These are phyloP conservation scores for Rhodamnia rubescens DNA, from an alignment of 345 rosid genomes.

Conservation along the genomic window DNA sequence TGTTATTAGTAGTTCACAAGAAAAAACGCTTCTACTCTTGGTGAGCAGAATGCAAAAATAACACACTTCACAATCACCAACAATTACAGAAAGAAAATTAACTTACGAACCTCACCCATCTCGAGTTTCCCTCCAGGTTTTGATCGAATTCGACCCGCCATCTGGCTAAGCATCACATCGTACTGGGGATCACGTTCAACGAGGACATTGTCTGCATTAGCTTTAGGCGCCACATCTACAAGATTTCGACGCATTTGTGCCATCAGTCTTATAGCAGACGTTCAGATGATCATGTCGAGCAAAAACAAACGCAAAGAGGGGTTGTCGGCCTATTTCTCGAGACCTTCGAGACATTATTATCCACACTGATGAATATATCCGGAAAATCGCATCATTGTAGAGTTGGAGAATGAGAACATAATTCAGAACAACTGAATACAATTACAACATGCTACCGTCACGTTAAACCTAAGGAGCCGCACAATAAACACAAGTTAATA, in stretches of 20 bases:
- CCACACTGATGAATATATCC: background rate
- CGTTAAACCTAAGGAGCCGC: background rate
- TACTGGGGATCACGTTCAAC: slow-evolving; percentile 63
- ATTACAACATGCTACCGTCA: background rate
- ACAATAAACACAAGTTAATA: background rate
- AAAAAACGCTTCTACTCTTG: background rate
- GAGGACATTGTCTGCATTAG: slow-evolving; percentile 35
- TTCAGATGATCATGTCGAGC: background rate
- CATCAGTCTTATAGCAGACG: background rate
- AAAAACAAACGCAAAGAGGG: background rate
- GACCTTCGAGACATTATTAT: background rate
- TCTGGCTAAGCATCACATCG: slow-evolving; percentile 77
- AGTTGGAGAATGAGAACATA: background rate
- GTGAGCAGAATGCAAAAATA: background rate
- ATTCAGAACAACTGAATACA: background rate
- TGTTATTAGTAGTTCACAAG: background rate
- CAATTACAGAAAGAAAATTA: background rate
- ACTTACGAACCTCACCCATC: slow-evolving; percentile 78
- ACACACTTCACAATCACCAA: background rate
- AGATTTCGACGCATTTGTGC: background rate
- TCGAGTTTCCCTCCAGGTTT: slow-evolving; percentile 80
- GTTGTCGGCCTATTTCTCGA: background rate
- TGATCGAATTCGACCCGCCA: slow-evolving; percentile 75
- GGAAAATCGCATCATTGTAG: background rate
- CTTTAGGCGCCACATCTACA: slow-evolving; percentile 24